Evolutionary conservation across 2,329 filamentous ascomycete genomes (phyloP), one percentile per base, ranked within the genome.

Genomic region (Botrytis aclada): DNA sequence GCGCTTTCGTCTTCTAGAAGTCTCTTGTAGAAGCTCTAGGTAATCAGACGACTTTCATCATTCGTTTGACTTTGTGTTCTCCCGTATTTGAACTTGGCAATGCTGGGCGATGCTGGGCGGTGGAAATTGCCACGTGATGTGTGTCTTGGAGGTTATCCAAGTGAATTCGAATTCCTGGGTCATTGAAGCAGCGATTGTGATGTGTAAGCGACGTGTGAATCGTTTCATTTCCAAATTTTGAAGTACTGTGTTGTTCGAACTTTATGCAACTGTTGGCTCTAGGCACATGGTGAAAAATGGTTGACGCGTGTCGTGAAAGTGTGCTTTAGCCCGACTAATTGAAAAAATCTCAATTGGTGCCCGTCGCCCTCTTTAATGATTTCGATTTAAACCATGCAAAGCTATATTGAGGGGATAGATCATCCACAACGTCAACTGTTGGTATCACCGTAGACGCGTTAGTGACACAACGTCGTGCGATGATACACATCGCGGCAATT

Each of bases 401-500:
- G n/a, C 16, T 25, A 5, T 25, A 14, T 29, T 32, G 9, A 34
- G 22, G 8, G 18, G 1, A 56, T n/a, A 6, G 12, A 10, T 8
- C 29, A 32, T 18, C 41, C 12, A 41, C 34, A 67, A 41, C 47
- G 51, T 69, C 47, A 32, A 32, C 8, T 5, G 18, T 16, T 41
- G 25, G 65, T 69, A 25, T 25, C 34, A 56, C 65, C 7, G 3
- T 58, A 56, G 51, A 37, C 65, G 65, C 65, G 47, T 34, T 69
- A 41, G 64, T 18, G 64, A 67, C 45, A 39, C 14, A 4, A 54
- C 25, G 64, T 66, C 25, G 29, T 25, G 39, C 64, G 45, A 66
- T 39, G 32, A 39, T 67, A 67, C 37, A 22, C n/a, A 22, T 56
- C 34, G 65, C 65, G 65, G 47, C 65, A 69, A 69, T 56, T 37